A percentile compares a stretch with the other conserved stretches of the same genome.
Conservation (phyloP, 768 basidiomycete species). For the Tubosaeta sp. region DNA sequence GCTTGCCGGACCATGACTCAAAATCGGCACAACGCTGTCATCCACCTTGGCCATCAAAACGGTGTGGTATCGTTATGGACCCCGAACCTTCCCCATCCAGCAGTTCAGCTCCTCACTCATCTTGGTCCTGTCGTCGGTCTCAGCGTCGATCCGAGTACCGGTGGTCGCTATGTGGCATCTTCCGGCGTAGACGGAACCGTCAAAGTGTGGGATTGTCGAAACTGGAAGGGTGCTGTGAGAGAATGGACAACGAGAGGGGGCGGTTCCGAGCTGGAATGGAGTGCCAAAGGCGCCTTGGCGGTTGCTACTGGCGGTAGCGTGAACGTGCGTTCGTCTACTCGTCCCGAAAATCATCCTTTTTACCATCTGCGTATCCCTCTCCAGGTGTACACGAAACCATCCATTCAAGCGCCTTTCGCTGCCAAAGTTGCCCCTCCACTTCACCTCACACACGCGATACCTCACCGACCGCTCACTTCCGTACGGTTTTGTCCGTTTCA, state of each 20-base stretch:
- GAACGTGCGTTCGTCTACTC: conserved; percentile 50
- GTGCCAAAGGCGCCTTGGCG: conserved; percentile 76
- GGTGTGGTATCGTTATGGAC: conserved; percentile 97
- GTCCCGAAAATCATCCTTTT: not conserved
- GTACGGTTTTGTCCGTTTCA: conserved; percentile 87
- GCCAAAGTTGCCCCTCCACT: conserved; percentile 62
- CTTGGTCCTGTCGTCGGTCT: conserved; percentile 80
- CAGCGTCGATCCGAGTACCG: conserved; percentile 77
- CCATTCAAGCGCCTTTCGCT: conserved; percentile 54
- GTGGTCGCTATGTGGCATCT: conserved; percentile 89
- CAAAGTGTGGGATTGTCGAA: conserved; percentile 96
- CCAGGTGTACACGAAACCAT: conserved; percentile 74
- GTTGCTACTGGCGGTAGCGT: conserved; percentile 81
- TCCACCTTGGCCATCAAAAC: conserved; percentile 92
- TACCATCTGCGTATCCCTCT: no score
- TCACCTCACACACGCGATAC: conserved; percentile 85
- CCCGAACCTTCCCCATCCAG: conserved; percentile 87
- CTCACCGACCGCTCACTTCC: conserved; percentile 70
- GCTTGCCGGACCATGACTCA: conserved; percentile 82
- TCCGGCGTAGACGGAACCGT: conserved; percentile 83
- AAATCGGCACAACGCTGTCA: conserved; percentile 89
- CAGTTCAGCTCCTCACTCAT: conserved; percentile 89
- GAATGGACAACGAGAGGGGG: conserved; percentile 76
- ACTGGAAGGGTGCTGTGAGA: conserved; percentile 87
- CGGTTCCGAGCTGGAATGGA: conserved; percentile 74